Percentiles rank a stretch among this genome's conserved stretches.
These are phyloP conservation scores for Helianthus tuberosus DNA, from an alignment of 129 eudicot species.

Conservation along the genomic window DNA sequence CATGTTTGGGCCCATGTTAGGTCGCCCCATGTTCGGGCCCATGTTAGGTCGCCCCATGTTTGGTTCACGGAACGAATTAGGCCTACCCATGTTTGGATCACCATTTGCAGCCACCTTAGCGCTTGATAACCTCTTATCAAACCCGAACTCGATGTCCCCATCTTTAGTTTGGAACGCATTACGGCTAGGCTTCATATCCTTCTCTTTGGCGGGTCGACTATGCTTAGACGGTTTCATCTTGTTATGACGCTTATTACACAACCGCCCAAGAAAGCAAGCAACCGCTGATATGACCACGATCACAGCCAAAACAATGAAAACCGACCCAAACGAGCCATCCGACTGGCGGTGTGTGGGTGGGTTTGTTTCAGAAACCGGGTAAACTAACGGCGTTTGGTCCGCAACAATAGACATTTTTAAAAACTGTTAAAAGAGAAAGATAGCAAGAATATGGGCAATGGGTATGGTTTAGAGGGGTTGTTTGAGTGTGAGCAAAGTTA, in stretches of 20 bases:
- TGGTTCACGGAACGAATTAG: conserved; percentile 26
- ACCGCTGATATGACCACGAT: conserved; percentile 46
- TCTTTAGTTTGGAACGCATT: conserved; percentile 46
- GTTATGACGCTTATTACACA: conserved; percentile 36
- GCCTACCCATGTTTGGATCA: conserved; percentile 27
- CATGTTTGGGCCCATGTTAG: conserved; percentile 24
- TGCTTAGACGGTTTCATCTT: conserved; percentile 39
- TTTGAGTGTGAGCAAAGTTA: conserved; percentile 37
- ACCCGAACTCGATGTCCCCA: conserved; percentile 48
- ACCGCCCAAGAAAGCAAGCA: conserved; percentile 45
- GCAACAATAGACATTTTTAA: conserved; percentile 31
- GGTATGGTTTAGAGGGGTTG: conserved; percentile 9
- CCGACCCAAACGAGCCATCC: conserved; percentile 43
- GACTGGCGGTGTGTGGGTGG: conserved; percentile 32
- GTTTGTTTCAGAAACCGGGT: conserved; percentile 36
- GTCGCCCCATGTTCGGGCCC: conserved; percentile 22
- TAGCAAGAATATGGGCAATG: conserved; percentile 4
- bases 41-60: conserved; percentile 27
- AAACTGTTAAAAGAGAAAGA: not conserved
- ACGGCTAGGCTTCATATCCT: conserved; percentile 41
- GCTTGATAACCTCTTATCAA: conserved; percentile 42
- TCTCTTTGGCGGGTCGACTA: conserved; percentile 33
- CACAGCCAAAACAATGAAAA: conserved; percentile 46
- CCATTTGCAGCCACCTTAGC: conserved; percentile 47
- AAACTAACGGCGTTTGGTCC: conserved; percentile 37